Base-by-base conservation (phyloP, 2,329 filamentous ascomycete species). In the Colletotrichum trifolii region DNA sequence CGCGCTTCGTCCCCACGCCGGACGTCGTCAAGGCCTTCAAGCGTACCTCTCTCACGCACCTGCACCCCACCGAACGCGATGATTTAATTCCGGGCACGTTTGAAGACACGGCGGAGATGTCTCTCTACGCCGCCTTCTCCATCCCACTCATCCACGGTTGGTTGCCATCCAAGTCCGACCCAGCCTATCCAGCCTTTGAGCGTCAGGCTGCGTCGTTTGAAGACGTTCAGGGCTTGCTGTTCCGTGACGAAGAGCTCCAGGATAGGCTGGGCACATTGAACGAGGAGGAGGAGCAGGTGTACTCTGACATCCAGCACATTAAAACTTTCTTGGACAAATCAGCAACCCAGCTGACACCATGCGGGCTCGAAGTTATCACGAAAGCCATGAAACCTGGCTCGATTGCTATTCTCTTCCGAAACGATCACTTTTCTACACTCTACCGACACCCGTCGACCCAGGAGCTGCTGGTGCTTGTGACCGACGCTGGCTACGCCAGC, bases 351-450 rank as follows among this genome's bases (percentile, higher is more conserved):
- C 81, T 99, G 25, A 97, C 96, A 0, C 82, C 87, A 0, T 91
- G 90, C 76, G 96, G 96, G 0, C 83, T 99, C 2, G 86, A 91
- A 43, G 87, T 91, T 1, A 89, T 98, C 43, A 85, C 85, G 1
- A 86, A 87, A 54, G 89, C 86, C 6, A 84, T 97, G 62, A 81
- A 85, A 11, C 90, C 93, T 1, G 95, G 94, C 2, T 88, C 91
- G 1, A 87, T 97, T 67, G 93, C 93, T 0, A 98, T 99, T 54
- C 79, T 99, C 2, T 99, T 99, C 81, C 88, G 96, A 34, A 99
- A 99, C 72, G 95, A 99, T 73, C 96, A 99, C 75, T 99, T 99
- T 73, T 94, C 93, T 46, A 98, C 95, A 0, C 77, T 99, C 0
- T 97, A 97, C 77, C 93, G 94, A 66, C 93, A 98, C 71, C 93